phyloP scores from a whole-genome alignment of 2,329 filamentous ascomycete species.

The Chaetomium sp. region DNA sequence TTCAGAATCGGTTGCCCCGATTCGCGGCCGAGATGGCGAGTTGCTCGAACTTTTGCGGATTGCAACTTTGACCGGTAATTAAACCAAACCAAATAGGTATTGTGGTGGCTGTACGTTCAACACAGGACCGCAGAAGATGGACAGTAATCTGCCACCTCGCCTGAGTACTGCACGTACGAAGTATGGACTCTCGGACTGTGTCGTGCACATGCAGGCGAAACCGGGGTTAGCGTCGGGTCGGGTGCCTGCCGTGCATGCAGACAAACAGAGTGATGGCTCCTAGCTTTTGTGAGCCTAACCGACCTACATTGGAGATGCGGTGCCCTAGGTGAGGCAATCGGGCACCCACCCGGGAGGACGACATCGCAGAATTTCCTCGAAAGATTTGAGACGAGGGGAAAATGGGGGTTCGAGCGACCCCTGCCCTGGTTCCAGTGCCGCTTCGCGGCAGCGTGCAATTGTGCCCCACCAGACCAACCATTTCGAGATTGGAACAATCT shows the following conservation, averaged over 20 bases:
- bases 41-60: constrained; percentile 7
- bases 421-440: background rate
- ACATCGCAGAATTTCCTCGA: constrained; percentile 15
- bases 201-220: background rate
- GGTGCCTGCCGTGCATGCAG: constrained; percentile 18
- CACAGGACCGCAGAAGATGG: background rate
- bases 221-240: constrained; percentile 7
- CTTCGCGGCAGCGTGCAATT: constrained; percentile 19
- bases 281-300: constrained; percentile 13
- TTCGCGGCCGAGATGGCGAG: constrained; percentile 8
- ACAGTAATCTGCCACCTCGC: background rate
- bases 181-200: background rate
- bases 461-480: constrained; percentile 27
- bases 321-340: constrained; percentile 19
- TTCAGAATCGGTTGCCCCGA: background rate
- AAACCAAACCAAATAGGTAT: constrained; percentile 1
- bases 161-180: background rate
- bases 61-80: constrained; percentile 11
- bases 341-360: constrained; percentile 20
- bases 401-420: constrained; percentile 19
- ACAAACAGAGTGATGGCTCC: constrained; percentile 18
- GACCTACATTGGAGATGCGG: background rate
- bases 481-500: constrained; percentile 30
- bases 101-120: background rate
- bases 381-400: constrained; percentile 11